These are phyloP conservation scores for Suhomyces anneliseae DNA, from an alignment of 1,139 yeast genomes.

Conservation along the genomic window DNA sequence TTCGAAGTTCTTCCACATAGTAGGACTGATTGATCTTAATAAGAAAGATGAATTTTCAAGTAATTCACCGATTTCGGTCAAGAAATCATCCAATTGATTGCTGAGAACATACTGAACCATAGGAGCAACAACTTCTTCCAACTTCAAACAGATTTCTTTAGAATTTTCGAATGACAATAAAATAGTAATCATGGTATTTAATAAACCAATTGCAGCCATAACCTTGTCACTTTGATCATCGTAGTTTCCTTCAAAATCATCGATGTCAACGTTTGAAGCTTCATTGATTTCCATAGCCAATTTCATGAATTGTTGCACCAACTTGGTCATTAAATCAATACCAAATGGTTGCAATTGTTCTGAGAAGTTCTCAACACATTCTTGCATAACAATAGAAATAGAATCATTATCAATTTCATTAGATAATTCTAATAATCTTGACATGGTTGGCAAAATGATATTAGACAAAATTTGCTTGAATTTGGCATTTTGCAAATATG, in stretches of 20 bases:
- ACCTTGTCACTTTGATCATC: conserved; percentile 72
- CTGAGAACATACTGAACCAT: conserved; percentile 66
- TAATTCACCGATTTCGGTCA: conserved; percentile 79
- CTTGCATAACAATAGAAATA: conserved; percentile 90
- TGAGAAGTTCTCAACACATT: conserved; percentile 85
- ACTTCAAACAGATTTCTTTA: conserved; percentile 57
- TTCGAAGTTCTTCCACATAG: conserved; percentile 74
- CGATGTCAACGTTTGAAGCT: conserved; percentile 49
- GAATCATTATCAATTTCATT: conserved; percentile 87
- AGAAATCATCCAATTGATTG: conserved; percentile 71
- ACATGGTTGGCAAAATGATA: conserved; percentile 80
- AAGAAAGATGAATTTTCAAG: conserved; percentile 84
- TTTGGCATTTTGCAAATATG: conserved; percentile 63
- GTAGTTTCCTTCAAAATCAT: conserved; percentile 37
- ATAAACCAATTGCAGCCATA: conserved; percentile 82
- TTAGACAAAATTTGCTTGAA: conserved; percentile 68
- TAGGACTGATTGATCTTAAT: conserved; percentile 66
- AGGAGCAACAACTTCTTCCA: conserved; percentile 76
- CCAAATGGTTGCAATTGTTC: conserved; percentile 94
- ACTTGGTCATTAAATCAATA: conserved; percentile 74
- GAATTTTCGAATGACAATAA: conserved; percentile 84
- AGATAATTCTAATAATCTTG: conserved; percentile 69
- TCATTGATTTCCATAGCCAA: conserved; percentile 70
- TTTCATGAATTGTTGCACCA: conserved; percentile 78
- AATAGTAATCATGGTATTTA: conserved; percentile 88